Percentiles rank a stretch among this genome's conserved stretches.
These are phyloP conservation scores for Cladophialophora chaetospira DNA, from an alignment of 2,329 filamentous ascomycete genomes.

Conservation along the genomic window DNA sequence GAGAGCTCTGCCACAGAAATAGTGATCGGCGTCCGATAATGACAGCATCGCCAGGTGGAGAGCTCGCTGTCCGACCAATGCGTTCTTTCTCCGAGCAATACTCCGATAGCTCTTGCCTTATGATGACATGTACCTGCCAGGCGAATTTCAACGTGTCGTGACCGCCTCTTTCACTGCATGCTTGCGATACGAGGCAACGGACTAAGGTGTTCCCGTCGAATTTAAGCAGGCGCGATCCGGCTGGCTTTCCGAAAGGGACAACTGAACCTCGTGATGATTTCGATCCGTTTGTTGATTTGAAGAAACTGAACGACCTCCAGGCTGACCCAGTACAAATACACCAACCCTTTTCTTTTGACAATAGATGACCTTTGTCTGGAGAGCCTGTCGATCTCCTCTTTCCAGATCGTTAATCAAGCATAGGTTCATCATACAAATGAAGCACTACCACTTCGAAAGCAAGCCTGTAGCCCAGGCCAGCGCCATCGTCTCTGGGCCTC, in stretches of 20 bases:
- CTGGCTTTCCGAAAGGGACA: not conserved
- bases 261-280: not conserved
- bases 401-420: not conserved
- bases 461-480: constrained; percentile 49
- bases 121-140: not conserved
- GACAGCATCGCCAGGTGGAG: constrained; percentile 5
- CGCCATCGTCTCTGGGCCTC: constrained; percentile 49
- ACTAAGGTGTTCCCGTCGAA: not conserved
- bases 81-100: constrained; percentile 27
- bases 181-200: too few relatives aligned
- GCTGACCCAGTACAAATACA: too few relatives aligned
- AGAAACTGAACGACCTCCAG: too few relatives aligned
- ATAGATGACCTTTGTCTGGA: too few relatives aligned
- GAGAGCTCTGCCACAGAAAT: not conserved
- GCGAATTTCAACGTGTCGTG: not conserved
- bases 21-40: constrained; percentile 7
- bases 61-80: not conserved
- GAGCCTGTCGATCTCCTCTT: not conserved
- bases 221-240: not conserved
- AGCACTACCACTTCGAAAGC: constrained; percentile 35
- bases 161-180: not conserved
- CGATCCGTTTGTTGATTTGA: too few relatives aligned
- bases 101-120: constrained; percentile 13
- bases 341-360: too few relatives aligned
- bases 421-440: constrained; percentile 18